Evolutionary conservation across 306 rosid genomes (phyloP), one percentile per base, ranked within the genome.

Genomic region (Gleditsia sinensis): DNA sequence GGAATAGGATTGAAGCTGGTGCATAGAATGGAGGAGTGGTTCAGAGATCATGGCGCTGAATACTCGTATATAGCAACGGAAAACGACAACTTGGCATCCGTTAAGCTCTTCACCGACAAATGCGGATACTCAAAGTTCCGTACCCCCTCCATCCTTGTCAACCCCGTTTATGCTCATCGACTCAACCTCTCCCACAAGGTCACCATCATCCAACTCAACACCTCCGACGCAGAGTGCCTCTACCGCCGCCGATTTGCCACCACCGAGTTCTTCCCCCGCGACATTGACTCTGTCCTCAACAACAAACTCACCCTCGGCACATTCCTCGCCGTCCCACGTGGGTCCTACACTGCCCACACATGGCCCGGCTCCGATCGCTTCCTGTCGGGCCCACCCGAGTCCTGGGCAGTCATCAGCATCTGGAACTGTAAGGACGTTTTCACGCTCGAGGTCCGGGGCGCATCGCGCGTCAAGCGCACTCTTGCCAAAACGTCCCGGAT

Each of bases 211-310:
- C 25, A 20, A 3, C 92, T 94, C 10, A 1, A 25, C 2, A 84
- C 88, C 17, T 57, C 69, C 49, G 97, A 94, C 33, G 96, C 99
- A 9, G 96, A 90, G 68, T 28, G 20, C 0, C 86, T 94, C 64
- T 94, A 94, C 85, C 92, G 96, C 19, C 49, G 46, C 45, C 89
- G 89, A 0, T 90, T 91, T 82, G 55, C 99, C 75, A 92, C 96
- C 32, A 88, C 88, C 8, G 99, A 94, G 85, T 91, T 94, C 58
- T 94, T 94, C 83, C 99, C 99, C 0, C 97, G 99, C 34, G 99
- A 94, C 84, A 87, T 94, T 72, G 92, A 86, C 84, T 64, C 95
- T 0, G 85, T 94, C 4, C 89, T 94, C 51, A 72, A 34, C 79
- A 88, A 94, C 81, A 58, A 36, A 7, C 96, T 92, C 79, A 78